A percentile compares a stretch with the other conserved stretches of the same genome.
Evolutionary conservation across 2,329 filamentous ascomycete genomes (phyloP).

Genomic region (Penicillium vulpinum): DNA sequence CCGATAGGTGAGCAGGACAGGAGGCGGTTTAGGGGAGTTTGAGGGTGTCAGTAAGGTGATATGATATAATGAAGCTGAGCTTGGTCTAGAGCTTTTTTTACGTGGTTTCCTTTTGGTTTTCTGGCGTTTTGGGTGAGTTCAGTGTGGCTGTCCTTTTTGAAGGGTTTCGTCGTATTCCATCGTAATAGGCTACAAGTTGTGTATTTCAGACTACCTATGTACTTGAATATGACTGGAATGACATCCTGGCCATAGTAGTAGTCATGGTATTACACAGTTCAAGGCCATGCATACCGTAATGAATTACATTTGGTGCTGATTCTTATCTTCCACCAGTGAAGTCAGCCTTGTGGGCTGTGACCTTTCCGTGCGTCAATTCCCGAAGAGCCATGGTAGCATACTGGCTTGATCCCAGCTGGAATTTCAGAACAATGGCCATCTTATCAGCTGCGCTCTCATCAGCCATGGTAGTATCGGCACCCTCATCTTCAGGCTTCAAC

Average conservation of each 20-base stretch:
- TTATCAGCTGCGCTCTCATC: constrained; percentile 42
- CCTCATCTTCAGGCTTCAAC: constrained; percentile 51
- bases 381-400: constrained; percentile 83
- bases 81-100: background rate
- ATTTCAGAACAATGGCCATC: constrained; percentile 68
- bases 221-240: background rate
- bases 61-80: background rate
- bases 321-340: constrained; percentile 50
- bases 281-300: background rate
- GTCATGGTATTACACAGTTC: background rate
- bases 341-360: constrained; percentile 63
- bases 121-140: background rate
- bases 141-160: background rate
- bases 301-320: background rate
- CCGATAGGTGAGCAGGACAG: constrained; percentile 1
- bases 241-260: background rate
- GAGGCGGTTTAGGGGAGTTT: background rate
- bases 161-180: background rate
- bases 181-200: background rate
- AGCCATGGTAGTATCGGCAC: constrained; percentile 16
- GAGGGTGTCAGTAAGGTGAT: background rate
- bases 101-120: background rate
- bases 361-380: constrained; percentile 72
- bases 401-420: constrained; percentile 75
- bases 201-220: background rate